Evolutionary conservation across 106 monocot species (phyloP).

Genomic region (Alisma plantagoaquatica): DNA sequence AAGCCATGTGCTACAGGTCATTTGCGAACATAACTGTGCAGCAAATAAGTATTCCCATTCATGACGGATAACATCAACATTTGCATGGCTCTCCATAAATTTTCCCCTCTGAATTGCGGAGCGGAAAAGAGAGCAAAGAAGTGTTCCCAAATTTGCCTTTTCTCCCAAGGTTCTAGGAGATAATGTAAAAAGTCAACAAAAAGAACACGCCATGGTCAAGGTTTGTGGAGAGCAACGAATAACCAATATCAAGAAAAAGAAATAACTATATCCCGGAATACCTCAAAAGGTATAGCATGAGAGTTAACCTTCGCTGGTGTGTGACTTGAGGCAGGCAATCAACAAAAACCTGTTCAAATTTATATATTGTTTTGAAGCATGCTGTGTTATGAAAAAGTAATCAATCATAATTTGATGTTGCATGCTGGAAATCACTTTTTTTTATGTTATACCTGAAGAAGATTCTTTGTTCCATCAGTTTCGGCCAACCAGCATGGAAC

Average conservation of each 20-base stretch:
- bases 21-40: constrained; percentile 50
- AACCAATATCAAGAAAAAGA: background rate
- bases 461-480: constrained; percentile 37
- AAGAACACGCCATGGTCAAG: background rate
- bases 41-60: constrained; percentile 79
- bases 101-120: constrained; percentile 21
- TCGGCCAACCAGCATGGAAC: constrained; percentile 79
- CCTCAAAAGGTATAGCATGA: constrained; percentile 70
- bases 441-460: constrained; percentile 50
- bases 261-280: no score
- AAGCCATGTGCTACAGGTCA: constrained; percentile 73
- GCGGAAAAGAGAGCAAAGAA: constrained; percentile 46
- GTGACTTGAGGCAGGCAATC: constrained; percentile 56
- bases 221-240: background rate
- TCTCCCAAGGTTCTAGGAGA: constrained; percentile 59
- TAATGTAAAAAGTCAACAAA: background rate
- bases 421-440: background rate
- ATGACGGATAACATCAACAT: constrained; percentile 7
- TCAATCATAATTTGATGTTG: no score
- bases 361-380: no score
- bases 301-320: constrained; percentile 46
- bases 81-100: constrained; percentile 8
- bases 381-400: no score
- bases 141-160: constrained; percentile 41
- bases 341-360: constrained; percentile 60